phyloP scores from a whole-genome alignment of 2,329 filamentous ascomycete species.

The Orbilia javanica region DNA sequence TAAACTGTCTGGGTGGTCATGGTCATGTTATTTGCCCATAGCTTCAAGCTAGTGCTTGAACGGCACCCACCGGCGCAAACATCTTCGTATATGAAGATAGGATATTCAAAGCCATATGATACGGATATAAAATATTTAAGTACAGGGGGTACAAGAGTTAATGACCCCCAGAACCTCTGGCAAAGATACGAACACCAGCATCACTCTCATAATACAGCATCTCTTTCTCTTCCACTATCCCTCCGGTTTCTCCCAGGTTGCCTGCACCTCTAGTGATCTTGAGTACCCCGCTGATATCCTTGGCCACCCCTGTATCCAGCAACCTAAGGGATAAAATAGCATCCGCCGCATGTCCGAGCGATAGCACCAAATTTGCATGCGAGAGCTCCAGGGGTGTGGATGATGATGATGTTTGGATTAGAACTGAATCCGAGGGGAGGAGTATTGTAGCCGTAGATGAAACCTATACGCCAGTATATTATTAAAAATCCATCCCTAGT shows the following conservation, averaged over 20 bases:
- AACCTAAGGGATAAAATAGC: constrained; percentile 78
- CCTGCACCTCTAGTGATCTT: constrained; percentile 75
- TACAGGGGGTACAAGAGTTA: background rate
- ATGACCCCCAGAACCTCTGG: constrained; percentile 71
- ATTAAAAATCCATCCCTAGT: constrained; percentile 66
- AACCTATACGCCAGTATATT: constrained; percentile 69
- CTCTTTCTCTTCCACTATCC: constrained; percentile 73
- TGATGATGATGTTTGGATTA: constrained; percentile 78
- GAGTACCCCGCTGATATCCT: constrained; percentile 89
- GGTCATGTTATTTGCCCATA: background rate
- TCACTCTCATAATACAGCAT: constrained; percentile 83
- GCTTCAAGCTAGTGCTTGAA: constrained; percentile 18
- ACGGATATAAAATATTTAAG: background rate
- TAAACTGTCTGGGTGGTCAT: constrained; percentile 4
- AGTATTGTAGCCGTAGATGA: constrained; percentile 70
- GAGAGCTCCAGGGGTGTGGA: constrained; percentile 76
- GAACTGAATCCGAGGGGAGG: constrained; percentile 66
- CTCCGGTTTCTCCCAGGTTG: constrained; percentile 61
- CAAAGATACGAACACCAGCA: constrained; percentile 88
- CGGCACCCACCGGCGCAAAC: constrained; percentile 23
- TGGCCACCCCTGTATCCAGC: constrained; percentile 88
- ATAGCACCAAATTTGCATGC: constrained; percentile 78
- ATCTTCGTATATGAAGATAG: background rate
- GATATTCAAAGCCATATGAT: no score
- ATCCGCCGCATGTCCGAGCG: constrained; percentile 80